Evolutionary conservation across 768 basidiomycete species (phyloP).

Genomic region (Phaeotremella fagi): DNA sequence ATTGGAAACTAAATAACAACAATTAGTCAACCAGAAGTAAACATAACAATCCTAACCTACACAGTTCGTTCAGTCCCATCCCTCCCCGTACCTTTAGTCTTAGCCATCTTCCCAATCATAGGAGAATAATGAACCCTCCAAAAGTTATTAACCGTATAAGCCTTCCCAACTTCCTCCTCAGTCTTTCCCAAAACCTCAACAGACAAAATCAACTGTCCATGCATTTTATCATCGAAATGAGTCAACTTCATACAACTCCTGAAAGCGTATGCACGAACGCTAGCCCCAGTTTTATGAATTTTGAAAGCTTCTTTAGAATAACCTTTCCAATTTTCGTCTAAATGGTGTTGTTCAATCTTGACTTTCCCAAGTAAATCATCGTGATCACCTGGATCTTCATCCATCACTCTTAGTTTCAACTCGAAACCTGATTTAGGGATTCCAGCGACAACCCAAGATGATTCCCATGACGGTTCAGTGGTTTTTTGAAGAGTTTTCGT

Average conservation of each 20-base stretch:
- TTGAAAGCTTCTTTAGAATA: slow-evolving; percentile 30
- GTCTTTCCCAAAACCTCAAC: slow-evolving; percentile 46
- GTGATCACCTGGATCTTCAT: slow-evolving; percentile 43
- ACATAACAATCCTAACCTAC: slow-evolving; percentile 23
- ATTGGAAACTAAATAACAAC: slow-evolving; percentile 50
- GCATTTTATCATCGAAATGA: slow-evolving; percentile 11
- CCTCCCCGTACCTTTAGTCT: slow-evolving; percentile 33
- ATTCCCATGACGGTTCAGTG: slow-evolving; percentile 34
- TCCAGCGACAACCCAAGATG: slow-evolving; percentile 36
- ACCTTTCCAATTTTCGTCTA: slow-evolving; percentile 28
- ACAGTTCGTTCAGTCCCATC: slow-evolving; percentile 27
- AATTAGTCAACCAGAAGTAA: not conserved
- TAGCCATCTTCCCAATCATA: slow-evolving; percentile 50
- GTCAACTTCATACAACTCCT: slow-evolving; percentile 18
- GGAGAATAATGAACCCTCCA: slow-evolving; percentile 51
- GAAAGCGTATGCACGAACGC: slow-evolving; percentile 28
- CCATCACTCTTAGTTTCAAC: slow-evolving; percentile 29
- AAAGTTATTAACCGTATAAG: slow-evolving; percentile 52
- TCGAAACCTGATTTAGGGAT: slow-evolving; percentile 33
- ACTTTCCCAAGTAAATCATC: slow-evolving; percentile 44
- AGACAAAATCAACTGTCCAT: slow-evolving; percentile 28
- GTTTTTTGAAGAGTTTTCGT: slow-evolving; percentile 26
- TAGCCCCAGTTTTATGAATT: slow-evolving; percentile 30
- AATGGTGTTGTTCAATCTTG: slow-evolving; percentile 16
- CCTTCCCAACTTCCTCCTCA: slow-evolving; percentile 41